Evolutionary conservation across 345 rosid species (phyloP), one percentile per base, ranked within the genome.

Genomic region (Leavenworthia alabamica): DNA sequence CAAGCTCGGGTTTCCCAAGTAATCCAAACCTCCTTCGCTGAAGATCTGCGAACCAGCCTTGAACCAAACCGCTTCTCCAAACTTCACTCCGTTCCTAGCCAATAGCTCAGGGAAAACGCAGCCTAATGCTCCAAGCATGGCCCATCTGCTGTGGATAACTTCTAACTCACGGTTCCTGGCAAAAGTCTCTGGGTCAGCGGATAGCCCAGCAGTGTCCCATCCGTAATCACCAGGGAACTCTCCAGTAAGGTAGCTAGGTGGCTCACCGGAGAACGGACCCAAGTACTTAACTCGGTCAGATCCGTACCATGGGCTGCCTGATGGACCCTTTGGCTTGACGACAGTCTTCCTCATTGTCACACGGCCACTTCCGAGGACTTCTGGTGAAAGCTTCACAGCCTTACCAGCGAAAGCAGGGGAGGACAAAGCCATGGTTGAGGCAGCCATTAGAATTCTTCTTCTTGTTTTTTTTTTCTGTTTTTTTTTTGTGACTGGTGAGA

Each of bases 141-240:
- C 91, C 89, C 95, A 87, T 59, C 95, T 77, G 37, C 43, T 39
- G 75, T 88, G 96, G 78, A 88, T 88, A 13, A 88, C 96, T 61
- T 85, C 91, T 2, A 88, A 86, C 80, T 85, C 92, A 16, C 93
- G 86, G 86, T 85, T 88, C 81, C 76, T 86, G 28, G 90, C 90
- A n/a, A 89, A 89, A 43, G 96, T 86, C 68, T 84, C 94, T 0
- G 91, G 96, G 67, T 89, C 94, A 14, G 96, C 94, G 0, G 94
- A 86, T 36, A 89, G 83, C 4, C 96, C 96, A 4, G 94, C 94
- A 23, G 76, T 72, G 76, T 72, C 76, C 76, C 76, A 72, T 27
- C 76, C 76, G 43, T 72, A 72, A 63, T 72, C 76, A 0, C 76
- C 76, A 1, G 89, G 89, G 78, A 89, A 84, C 71, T 86, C 89